Base-by-base conservation (phyloP, 1,139 yeast species). In the Geotrichum citri-aurantii region DNA sequence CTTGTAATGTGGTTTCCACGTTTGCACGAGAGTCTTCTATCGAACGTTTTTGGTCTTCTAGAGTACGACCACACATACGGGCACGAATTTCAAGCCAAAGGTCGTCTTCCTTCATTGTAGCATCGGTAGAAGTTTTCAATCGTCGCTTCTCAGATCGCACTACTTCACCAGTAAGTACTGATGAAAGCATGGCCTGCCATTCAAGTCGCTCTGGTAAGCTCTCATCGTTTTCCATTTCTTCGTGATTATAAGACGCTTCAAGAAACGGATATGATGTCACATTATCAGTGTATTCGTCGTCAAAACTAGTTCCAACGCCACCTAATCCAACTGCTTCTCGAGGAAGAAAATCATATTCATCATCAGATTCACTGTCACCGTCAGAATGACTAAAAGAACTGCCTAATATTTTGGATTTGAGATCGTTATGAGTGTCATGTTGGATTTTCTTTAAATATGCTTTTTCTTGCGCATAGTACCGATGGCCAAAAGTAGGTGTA, bases 151-250 rank as follows among this genome's bases (percentile, higher is more conserved):
- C 99, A 11, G 95, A 87, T 48, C 86, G 81, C 23, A 93, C 91
- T 54, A 93, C 96, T 70, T 93, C 99, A 63, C 99, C 98, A 1
- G 95, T 92, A 47, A 93, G 79, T 1, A 93, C 99, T 3, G 93
- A 82, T 2, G 89, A 81, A 52, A 93, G 77, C 97, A 93, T 90
- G 0, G 95, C 83, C 71, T 93, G 98, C 99, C 99, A 93, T 73
- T 92, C 97, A 29, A 92, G 77, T 54, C 99, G 77, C 70, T 91
- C 98, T 31, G 85, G 71, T 23, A 89, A 84, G 24, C 81, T 80
- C 1, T 88, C 87, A 50, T 55, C 57, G 59, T 57, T 53, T 40
- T 59, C 58, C 61, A 50, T 54, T 37, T 62, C 59, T 40, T 62
- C 61, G 31, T 63, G 67, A 50, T 59, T 63, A 40, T 56, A 56